Evolutionary conservation across 768 basidiomycete species (phyloP), one percentile per base, ranked within the genome.

Genomic region (Pholiota conissans): DNA sequence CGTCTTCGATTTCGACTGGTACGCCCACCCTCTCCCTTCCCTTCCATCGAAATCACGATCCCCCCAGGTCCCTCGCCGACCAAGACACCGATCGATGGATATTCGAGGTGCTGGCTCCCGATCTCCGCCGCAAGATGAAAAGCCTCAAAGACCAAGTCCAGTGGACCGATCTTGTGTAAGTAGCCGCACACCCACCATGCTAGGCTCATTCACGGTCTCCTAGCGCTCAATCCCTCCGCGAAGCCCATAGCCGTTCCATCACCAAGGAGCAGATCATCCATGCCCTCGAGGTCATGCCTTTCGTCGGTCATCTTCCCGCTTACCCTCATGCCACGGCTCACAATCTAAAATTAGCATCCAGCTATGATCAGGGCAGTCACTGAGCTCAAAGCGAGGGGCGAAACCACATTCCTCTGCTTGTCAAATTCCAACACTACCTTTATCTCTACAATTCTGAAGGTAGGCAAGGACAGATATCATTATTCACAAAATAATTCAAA

Each of bases 1-100:
- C 57, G 87, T 98, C 13, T 98, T 90, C 64, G 96, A 99, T 72
- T 99, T 98, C 75, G 96, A 99, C 81, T 98, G 95, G 96, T 90
- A 61, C 62, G 70, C 32, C 14, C 14, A 27, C 27, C 7, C 26
- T 3, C 29, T 29, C 22, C 29, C 14, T 29, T 9, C 13, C 4
- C 6, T 30, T 29, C 20, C 28, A 39, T 24, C 26, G 22, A n/a
- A 51, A 47, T 60, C 56, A 29, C 56, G 30, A 28, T 22, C 16
- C 26, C 6, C 47, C 14, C 63, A 93, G 91, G 91, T 93, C 91
- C 32, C 82, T 91, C 74, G 86, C 87, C 54, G 96, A 99, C 75
- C 95, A 98, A 76, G 97, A 99, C 76, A 89, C 95, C 0, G 97
- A 98, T 73, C 79, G 95, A 73, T 99, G 90, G 84, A 76, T 95